Conservation (phyloP, 257 asterid genomes). For the Leonotis leonurus region DNA sequence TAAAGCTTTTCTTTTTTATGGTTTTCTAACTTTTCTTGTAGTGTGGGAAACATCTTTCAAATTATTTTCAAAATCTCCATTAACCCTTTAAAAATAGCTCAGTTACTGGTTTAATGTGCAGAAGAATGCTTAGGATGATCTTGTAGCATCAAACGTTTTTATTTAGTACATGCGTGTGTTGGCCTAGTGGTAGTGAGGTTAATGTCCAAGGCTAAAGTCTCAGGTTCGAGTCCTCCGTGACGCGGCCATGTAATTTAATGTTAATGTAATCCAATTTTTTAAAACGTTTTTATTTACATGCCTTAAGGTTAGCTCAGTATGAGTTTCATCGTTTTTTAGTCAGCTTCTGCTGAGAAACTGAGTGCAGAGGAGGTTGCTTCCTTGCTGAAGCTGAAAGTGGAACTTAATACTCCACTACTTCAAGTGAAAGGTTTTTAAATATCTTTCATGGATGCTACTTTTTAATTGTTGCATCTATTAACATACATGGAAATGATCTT, state of each 20-base stretch:
- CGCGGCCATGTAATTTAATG: neutral
- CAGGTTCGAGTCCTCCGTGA: too few species aligned
- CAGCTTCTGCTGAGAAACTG: conserved; percentile 86
- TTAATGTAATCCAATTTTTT: conserved; percentile 2
- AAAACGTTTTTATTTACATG: neutral
- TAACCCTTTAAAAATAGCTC: conserved; percentile 18
- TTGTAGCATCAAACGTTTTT: conserved; percentile 55
- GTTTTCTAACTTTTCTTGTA: neutral
- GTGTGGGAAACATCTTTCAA: neutral
- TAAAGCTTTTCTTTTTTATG: too few species aligned
- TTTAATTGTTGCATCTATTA: too few species aligned
- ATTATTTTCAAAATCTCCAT: neutral
- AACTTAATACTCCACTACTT: conserved; percentile 51
- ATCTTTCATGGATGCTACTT: neutral
- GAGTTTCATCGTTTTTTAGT: conserved; percentile 1
- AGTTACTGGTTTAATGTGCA: conserved; percentile 40
- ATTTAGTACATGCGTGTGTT: too few species aligned
- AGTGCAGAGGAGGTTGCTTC: conserved; percentile 94
- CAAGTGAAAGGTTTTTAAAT: conserved; percentile 62
- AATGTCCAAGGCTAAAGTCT: too few species aligned
- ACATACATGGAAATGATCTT: too few species aligned
- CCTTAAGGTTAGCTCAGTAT: neutral
- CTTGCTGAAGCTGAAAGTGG: conserved; percentile 76
- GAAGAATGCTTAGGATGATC: conserved; percentile 84
- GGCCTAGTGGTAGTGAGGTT: too few species aligned